A percentile compares a stretch with the other conserved stretches of the same genome.
These are phyloP conservation scores for Bruguiera gymnorhiza DNA, from an alignment of 345 rosid species.

Conservation along the genomic window DNA sequence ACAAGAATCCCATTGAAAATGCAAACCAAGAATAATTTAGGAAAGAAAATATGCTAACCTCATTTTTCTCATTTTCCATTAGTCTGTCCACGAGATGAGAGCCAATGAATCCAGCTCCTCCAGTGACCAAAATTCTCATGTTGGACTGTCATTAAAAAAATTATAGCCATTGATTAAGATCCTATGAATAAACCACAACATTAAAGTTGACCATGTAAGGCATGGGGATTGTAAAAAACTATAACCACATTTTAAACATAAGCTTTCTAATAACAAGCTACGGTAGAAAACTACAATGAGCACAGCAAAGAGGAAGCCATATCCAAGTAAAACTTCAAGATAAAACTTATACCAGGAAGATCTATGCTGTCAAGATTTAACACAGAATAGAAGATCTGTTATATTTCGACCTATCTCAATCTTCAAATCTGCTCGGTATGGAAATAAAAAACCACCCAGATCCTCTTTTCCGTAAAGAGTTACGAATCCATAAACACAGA, in stretches of 20 bases:
- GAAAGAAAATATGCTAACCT: conserved; percentile 40
- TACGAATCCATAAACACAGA: too few relatives aligned
- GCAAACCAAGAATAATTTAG: neutral
- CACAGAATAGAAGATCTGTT: too few relatives aligned
- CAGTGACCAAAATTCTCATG: conserved; percentile 92
- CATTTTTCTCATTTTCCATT: conserved; percentile 93
- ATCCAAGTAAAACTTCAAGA: too few relatives aligned
- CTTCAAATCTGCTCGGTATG: too few relatives aligned
- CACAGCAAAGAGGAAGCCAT: too few relatives aligned
- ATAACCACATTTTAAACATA: too few relatives aligned
- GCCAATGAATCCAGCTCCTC: conserved; percentile 98
- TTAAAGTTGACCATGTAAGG: neutral
- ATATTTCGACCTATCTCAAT: too few relatives aligned
- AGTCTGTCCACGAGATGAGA: conserved; percentile 89
- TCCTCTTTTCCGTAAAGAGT: too few relatives aligned
- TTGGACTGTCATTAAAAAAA: conserved; percentile 55
- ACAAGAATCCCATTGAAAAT: neutral
- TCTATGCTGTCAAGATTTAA: too few relatives aligned
- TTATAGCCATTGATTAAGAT: conserved; percentile 6
- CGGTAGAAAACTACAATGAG: neutral
- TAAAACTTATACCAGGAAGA: too few relatives aligned
- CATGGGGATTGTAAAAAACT: neutral
- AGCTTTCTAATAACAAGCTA: too few relatives aligned
- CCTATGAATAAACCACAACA: neutral
- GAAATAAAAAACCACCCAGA: too few relatives aligned